phyloP scores from a whole-genome alignment of 1,284 basidiomycete genomes.

The Austroboletus niveus region DNA sequence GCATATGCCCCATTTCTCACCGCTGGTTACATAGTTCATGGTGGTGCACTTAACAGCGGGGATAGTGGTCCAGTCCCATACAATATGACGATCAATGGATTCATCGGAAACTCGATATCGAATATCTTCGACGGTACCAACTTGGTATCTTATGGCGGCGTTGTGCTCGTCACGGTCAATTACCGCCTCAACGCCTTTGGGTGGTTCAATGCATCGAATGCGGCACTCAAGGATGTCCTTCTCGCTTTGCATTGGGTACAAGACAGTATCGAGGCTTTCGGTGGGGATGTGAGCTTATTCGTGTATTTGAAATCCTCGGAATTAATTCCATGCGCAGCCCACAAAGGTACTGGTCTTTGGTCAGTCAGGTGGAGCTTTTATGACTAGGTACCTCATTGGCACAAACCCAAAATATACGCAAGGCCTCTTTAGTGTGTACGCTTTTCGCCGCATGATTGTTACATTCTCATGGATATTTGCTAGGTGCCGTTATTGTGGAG shows the following conservation, averaged over 20 bases:
- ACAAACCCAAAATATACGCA: constrained; percentile 14
- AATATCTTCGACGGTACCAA: constrained; percentile 22
- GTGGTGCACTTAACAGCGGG: constrained; percentile 13
- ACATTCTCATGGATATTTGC: too few relatives aligned
- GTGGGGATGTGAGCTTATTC: constrained; percentile 14
- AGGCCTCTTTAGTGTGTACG: constrained; percentile 12
- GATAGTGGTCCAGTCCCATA: constrained; percentile 9
- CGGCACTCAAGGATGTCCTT: constrained; percentile 20
- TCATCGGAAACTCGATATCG: constrained; percentile 15
- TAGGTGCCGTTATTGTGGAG: constrained; percentile 12
- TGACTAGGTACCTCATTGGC: constrained; percentile 16
- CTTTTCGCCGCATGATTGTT: too few relatives aligned
- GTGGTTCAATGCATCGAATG: constrained; percentile 26
- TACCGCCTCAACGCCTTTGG: constrained; percentile 29
- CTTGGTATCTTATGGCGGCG: constrained; percentile 21
- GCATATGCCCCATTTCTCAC: neutral
- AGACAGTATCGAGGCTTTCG: constrained; percentile 28
- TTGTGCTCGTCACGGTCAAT: constrained; percentile 37
- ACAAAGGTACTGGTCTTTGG: constrained; percentile 16
- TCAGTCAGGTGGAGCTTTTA: constrained; percentile 15
- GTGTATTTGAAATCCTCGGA: too few relatives aligned
- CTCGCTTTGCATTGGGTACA: constrained; percentile 31
- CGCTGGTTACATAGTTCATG: constrained; percentile 9
- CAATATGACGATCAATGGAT: constrained; percentile 15
- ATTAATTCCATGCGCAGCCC: constrained; percentile 1